Evolutionary conservation across 2,329 filamentous ascomycete species (phyloP), one percentile per base, ranked within the genome.

Genomic region (Chrysoporthe austroafricana): DNA sequence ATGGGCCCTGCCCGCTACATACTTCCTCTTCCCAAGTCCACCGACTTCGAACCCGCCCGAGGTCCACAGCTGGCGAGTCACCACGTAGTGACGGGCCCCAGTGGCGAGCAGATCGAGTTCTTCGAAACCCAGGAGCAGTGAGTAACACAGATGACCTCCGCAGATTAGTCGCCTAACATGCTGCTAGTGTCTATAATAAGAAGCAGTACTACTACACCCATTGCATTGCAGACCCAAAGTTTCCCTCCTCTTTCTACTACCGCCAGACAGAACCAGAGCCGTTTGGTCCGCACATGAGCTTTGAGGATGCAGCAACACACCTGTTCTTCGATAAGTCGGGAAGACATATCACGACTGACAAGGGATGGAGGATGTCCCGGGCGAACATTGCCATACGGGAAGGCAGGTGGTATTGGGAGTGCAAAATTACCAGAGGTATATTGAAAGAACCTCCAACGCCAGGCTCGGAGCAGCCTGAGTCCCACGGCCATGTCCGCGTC

Each of bases 331-430:
- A 94, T 74, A 87, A 88, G 70, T 85, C 88, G 48, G 94, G 90
- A 8, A 87, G 86, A 26, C 89, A 93, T 61, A 88, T 97, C 64
- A 97, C 92, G 0, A 97, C 96, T 16, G 90, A 95, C 72, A 97
- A 97, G 78, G 94, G 96, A 9, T 97, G 96, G 85, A 88, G 96
- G 68, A 96, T 95, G 84, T 91, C 92, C 2, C 88, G 95, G 50
- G 94, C 93, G 14, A 99, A 99, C 74, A 91, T 98, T 0, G 93
- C 92, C 34, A 92, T 94, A 4, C 86, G 96, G 58, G 92, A 98
- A 78, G 96, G 96, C 0, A 88, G 92, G 43, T 93, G 93, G 84
- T 99, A 96, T 78, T 99, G 94, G 84, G 96, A 99, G 79, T 94
- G 95, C 78, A 94, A 92, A 75, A 88, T 99, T 64, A 90, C 94